Conservation (phyloP, 257 asterid genomes). For the Thymus quinquecostatus region DNA sequence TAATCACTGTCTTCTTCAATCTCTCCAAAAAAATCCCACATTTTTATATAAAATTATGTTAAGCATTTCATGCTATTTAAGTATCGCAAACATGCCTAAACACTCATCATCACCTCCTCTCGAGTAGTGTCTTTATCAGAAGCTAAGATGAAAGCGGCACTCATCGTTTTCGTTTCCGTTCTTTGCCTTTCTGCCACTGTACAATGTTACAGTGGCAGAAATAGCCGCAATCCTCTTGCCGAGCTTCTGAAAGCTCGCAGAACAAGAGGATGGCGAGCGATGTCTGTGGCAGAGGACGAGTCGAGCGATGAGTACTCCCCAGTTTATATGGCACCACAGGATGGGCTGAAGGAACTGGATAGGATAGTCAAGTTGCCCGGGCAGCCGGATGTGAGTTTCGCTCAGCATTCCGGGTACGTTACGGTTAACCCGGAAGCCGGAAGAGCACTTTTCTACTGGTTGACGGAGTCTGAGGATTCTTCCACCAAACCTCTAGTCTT, state of each 20-base stretch:
- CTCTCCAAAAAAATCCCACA: neutral
- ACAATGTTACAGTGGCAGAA: conserved; percentile 29
- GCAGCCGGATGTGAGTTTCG: conserved; percentile 39
- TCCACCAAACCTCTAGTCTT: conserved; percentile 40
- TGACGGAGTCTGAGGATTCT: conserved; percentile 40
- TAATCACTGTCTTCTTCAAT: conserved; percentile 5
- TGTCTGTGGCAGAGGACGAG: neutral
- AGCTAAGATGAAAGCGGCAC: conserved; percentile 27
- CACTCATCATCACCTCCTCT: neutral
- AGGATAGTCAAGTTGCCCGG: conserved; percentile 36
- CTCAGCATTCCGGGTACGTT: conserved; percentile 47
- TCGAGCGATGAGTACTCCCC: conserved; percentile 21
- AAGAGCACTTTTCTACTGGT: conserved; percentile 45
- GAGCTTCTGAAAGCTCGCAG: conserved; percentile 17
- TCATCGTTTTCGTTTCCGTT: conserved; percentile 21
- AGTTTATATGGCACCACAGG: conserved; percentile 31
- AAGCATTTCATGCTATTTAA: neutral
- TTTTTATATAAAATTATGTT: no score
- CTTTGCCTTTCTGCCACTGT: conserved; percentile 24
- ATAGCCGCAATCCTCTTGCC: conserved; percentile 18
- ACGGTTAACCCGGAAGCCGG: conserved; percentile 44
- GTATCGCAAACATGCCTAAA: neutral
- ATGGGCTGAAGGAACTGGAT: conserved; percentile 34
- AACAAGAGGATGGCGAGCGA: neutral
- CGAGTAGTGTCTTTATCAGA: neutral